Base-by-base conservation (phyloP, 805 yeast genomes). In the Metschnikowia hibisci region DNA sequence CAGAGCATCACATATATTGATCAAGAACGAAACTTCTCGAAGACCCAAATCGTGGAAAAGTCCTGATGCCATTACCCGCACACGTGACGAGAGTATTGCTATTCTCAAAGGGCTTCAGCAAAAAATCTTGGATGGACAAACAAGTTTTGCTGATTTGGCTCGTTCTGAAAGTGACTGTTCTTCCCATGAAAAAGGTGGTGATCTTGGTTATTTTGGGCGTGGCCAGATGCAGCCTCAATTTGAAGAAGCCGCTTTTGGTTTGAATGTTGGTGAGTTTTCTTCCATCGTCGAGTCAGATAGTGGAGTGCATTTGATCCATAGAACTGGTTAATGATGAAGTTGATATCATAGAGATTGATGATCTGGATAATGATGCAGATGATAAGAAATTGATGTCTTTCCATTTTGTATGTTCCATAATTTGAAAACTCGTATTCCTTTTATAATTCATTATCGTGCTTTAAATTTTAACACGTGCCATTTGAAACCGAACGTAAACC, bases 191-290 rank as follows among this genome's bases (percentile, higher is more conserved):
- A 81, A 86, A 57, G 88, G 89, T 15, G 99, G 99, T 35, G 99
- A 93, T 62, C 72, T 93, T 55, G 98, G 99, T 0, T 80, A 68
- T 58, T 93, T 93, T 59, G 87, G 85, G 18, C 80, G 75, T 47
- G 96, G 96, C 31, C 89, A 84, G 55, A 93, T 93, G 99, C 98
- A 93, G 64, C 96, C 96, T 28, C 68, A 84, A 45, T 93, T 93
- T 58, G 99, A 93, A 64, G 81, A 81, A 46, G 95, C 93, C 2
- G 82, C 96, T 1, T 91, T 85, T 61, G 81, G 67, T 4, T 69
- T 93, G 51, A 79, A 86, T 51, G 82, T 88, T 15, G 96, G 96
- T 15, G 93, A 90, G 59, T 62, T 85, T 34, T 83, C 93, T 57
- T 85, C 79, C 34, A 78, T 89, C 22, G 85, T 93, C 12, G 97